phyloP scores from a whole-genome alignment of 176 grass and related monocot species.

The Musa acuminata region DNA sequence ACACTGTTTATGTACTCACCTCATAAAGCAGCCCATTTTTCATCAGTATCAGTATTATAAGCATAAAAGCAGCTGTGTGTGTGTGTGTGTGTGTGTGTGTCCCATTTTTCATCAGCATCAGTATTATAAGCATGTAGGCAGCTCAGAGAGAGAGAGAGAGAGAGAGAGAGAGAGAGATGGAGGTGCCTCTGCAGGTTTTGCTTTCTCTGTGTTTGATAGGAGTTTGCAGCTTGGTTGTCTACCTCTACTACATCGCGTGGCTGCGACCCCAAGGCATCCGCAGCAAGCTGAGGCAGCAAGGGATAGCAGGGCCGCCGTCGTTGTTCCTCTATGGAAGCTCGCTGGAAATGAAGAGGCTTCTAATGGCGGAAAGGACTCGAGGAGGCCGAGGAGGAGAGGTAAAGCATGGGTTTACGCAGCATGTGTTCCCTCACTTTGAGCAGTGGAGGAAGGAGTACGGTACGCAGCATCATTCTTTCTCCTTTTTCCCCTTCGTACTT shows the following conservation, averaged over 20 bases:
- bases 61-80: not conserved
- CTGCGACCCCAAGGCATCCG: not conserved
- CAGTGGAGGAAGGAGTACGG: constrained; percentile 90
- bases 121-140: not conserved
- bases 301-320: constrained; percentile 5
- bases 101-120: not conserved
- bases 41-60: not conserved
- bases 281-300: constrained; percentile 3
- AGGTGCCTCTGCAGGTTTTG: not conserved
- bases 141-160: not conserved
- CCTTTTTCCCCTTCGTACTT: not conserved
- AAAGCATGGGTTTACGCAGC: not conserved
- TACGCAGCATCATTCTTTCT: constrained; percentile 20
- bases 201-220: not conserved
- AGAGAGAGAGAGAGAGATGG: not conserved
- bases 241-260: constrained; percentile 10
- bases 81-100: too few relatives aligned
- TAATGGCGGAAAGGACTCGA: not conserved
- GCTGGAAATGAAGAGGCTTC: constrained; percentile 4
- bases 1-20: not conserved
- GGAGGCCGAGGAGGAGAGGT: not conserved
- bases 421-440: constrained; percentile 84
- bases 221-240: constrained; percentile 4
- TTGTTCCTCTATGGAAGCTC: not conserved
- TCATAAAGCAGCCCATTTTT: not conserved